These are phyloP conservation scores for Fragaria vesca DNA, from an alignment of 306 rosid genomes.

Conservation along the genomic window DNA sequence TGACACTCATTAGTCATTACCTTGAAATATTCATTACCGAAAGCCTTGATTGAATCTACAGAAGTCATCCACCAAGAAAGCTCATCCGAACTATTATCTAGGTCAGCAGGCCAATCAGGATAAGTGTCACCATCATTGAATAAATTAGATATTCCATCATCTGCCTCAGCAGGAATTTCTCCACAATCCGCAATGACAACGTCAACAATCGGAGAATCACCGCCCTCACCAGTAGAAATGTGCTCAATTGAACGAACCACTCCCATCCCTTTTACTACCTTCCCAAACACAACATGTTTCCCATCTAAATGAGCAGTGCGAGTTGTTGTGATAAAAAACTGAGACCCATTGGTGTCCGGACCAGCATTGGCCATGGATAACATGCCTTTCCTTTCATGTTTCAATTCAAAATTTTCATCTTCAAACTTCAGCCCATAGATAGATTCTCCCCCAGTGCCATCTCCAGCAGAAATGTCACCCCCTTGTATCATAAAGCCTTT, in stretches of 20 bases:
- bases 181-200: slow-evolving; percentile 68
- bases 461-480: slow-evolving; percentile 91
- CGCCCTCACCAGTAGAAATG: slow-evolving; percentile 35
- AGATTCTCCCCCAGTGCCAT: slow-evolving; percentile 92
- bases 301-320: slow-evolving; percentile 85
- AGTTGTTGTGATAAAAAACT: slow-evolving; percentile 81
- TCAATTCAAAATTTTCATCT: slow-evolving; percentile 79
- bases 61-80: slow-evolving; percentile 82
- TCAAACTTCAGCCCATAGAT: slow-evolving; percentile 80
- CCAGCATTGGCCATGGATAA: slow-evolving; percentile 89
- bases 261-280: slow-evolving; percentile 85
- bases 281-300: slow-evolving; percentile 90
- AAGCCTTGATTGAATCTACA: slow-evolving; percentile 63
- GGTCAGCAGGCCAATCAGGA: slow-evolving; percentile 95
- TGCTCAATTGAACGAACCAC: slow-evolving; percentile 84
- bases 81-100: slow-evolving; percentile 57
- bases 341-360: slow-evolving; percentile 81
- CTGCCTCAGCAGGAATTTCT: slow-evolving; percentile 64
- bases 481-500: slow-evolving; percentile 89
- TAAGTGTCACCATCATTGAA: slow-evolving; percentile 82
- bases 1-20: slow-evolving; percentile 30
- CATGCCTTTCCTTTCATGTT: slow-evolving; percentile 97
- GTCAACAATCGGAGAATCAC: slow-evolving; percentile 53
- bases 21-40: slow-evolving; percentile 78
- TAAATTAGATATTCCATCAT: slow-evolving; percentile 76